These are phyloP conservation scores for Exserohilum turcica DNA, from an alignment of 2,329 filamentous ascomycete genomes.

Conservation along the genomic window DNA sequence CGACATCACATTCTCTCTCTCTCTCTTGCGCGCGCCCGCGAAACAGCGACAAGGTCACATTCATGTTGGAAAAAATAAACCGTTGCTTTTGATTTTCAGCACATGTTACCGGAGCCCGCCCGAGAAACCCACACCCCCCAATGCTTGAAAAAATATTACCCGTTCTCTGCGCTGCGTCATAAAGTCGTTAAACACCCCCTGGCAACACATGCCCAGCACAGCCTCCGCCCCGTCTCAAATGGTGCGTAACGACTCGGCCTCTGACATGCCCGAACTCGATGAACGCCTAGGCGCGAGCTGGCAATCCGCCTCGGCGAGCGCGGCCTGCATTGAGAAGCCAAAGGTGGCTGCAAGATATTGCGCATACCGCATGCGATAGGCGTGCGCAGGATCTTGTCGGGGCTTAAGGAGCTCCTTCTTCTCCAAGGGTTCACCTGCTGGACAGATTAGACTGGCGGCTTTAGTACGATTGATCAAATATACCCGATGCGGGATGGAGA, in stretches of 20 bases:
- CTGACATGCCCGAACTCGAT: constrained; percentile 43
- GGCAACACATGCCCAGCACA: not conserved
- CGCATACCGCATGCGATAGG: constrained; percentile 47
- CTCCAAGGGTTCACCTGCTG: constrained; percentile 38
- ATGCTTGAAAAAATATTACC: constrained; percentile 28
- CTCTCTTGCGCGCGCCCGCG: not conserved
- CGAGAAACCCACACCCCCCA: constrained; percentile 26
- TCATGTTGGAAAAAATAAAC: not conserved
- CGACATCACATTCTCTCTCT: too few species aligned
- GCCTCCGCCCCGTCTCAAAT: constrained; percentile 25
- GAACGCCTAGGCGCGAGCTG: constrained; percentile 43
- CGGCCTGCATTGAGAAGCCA: constrained; percentile 48
- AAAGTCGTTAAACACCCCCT: constrained; percentile 25
- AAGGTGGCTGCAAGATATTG: constrained; percentile 49
- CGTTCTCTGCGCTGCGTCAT: constrained; percentile 27
- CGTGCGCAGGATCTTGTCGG: constrained; percentile 37
- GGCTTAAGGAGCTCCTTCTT: constrained; percentile 43
- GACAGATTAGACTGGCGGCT: constrained; percentile 44
- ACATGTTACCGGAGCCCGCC: constrained; percentile 24
- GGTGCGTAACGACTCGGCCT: constrained; percentile 41
- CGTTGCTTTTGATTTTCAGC: not conserved
- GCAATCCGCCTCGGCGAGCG: constrained; percentile 44
- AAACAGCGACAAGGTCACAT: not conserved
- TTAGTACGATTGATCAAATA: constrained; percentile 46
- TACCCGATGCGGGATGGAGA: constrained; percentile 48